Conservation (phyloP, 2,329 filamentous ascomycete species). For the Penicillium rolfsii region DNA sequence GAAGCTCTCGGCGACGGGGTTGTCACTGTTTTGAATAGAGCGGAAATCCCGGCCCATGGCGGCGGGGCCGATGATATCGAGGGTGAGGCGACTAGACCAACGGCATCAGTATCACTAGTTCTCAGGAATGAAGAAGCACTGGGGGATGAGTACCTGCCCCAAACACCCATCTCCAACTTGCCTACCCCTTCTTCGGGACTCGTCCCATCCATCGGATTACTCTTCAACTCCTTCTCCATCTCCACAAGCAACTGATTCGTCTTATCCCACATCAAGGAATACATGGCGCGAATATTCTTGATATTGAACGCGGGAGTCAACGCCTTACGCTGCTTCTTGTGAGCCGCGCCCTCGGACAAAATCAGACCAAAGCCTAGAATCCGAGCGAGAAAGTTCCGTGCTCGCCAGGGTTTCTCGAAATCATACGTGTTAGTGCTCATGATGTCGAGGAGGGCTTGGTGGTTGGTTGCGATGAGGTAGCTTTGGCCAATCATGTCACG, state of each 20-base stretch:
- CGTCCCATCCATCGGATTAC: conserved; percentile 35
- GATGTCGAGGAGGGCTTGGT: conserved; percentile 53
- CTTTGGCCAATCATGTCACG: conserved; percentile 50
- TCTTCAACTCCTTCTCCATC: conserved; percentile 36
- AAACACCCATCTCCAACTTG: conserved; percentile 41
- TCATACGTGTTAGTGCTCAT: conserved; percentile 59
- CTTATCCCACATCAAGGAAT: conserved; percentile 44
- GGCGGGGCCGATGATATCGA: conserved; percentile 62
- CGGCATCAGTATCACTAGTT: neutral
- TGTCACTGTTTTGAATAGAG: conserved; percentile 54
- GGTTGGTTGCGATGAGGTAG: conserved; percentile 38
- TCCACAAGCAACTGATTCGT: conserved; percentile 40
- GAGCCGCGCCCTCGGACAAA: conserved; percentile 55
- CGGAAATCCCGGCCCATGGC: conserved; percentile 62
- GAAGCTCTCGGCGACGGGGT: conserved; percentile 58
- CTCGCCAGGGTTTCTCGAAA: conserved; percentile 55
- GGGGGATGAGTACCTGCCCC: conserved; percentile 34
- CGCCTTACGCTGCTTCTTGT: conserved; percentile 51
- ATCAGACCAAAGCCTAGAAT: conserved; percentile 58
- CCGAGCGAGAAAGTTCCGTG: conserved; percentile 50
- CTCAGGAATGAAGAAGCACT: neutral
- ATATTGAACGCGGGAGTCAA: conserved; percentile 44
- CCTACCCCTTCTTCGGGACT: conserved; percentile 27
- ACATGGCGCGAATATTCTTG: conserved; percentile 42
- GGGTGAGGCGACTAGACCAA: conserved; percentile 52